Evolutionary conservation across 2,329 filamentous ascomycete species (phyloP).

Genomic region (Furcasterigmium sp.): DNA sequence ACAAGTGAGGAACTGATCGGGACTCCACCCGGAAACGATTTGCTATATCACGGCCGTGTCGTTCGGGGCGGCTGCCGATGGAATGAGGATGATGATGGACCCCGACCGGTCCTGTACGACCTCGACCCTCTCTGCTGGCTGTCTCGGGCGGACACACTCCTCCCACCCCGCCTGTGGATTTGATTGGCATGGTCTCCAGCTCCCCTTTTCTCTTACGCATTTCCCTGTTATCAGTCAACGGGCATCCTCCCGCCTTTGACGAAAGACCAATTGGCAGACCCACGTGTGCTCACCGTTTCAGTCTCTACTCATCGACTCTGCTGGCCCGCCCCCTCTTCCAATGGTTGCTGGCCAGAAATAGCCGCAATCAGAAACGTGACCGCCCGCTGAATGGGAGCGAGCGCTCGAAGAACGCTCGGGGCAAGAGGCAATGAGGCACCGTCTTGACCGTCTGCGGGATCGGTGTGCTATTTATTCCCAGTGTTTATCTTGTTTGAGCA

Average conservation of each 20-base stretch:
- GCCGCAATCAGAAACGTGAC: too few species aligned
- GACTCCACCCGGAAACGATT: background rate
- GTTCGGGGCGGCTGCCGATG: background rate
- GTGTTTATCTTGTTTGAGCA: too few species aligned
- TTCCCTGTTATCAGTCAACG: background rate
- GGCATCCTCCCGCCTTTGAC: background rate
- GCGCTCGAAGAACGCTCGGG: too few species aligned
- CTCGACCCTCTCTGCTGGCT: background rate
- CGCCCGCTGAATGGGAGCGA: too few species aligned
- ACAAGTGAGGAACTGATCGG: background rate
- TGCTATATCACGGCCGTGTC: background rate
- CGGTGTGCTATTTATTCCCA: too few species aligned
- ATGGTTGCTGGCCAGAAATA: too few species aligned
- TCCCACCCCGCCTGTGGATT: background rate
- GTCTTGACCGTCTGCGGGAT: too few species aligned
- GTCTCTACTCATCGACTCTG: background rate
- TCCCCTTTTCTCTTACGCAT: constrained; percentile 4
- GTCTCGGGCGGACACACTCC: background rate
- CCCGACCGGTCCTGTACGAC: background rate
- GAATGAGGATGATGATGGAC: background rate
- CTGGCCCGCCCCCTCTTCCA: too few species aligned
- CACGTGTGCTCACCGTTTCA: constrained; percentile 1
- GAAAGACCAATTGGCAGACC: constrained; percentile 3
- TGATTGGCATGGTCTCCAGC: constrained; percentile 1
- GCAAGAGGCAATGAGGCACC: too few species aligned